Base-by-base conservation (phyloP, 2,329 filamentous ascomycete genomes). In the Metarhizium sp. region DNA sequence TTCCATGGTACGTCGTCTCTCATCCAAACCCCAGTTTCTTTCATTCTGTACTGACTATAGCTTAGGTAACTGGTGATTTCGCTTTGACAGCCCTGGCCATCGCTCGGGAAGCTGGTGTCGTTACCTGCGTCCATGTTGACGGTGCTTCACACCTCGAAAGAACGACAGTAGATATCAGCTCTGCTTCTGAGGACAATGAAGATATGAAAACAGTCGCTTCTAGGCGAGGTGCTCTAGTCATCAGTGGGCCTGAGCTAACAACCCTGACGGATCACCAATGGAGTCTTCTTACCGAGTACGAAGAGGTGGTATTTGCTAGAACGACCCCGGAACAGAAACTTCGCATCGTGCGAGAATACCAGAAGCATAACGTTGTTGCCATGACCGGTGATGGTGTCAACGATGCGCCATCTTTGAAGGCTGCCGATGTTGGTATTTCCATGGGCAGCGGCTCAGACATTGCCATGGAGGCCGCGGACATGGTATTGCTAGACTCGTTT, bases 351-450 rank as follows among this genome's bases (percentile, higher is more conserved):
- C 80, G 81, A 34, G 86, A 88, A 66, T 85, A 90, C 58, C 87
- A 89, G 64, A 69, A 75, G 8, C 75, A 79, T 64, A 86, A 60
- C 69, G 85, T 88, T 2, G 82, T 95, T 0, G 90, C 85, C 43
- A 94, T 95, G 82, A 88, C 92, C 2, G 90, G 90, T 42, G 90
- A 95, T 62, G 90, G 90, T 18, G 89, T 92, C 61, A 95, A 95
- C 63, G 90, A 95, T 64, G 87, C 89, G 0, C 89, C 90, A 0
- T 90, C 90, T 2, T 79, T 95, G 4, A 84, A 87, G 2, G 84
- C 85, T 1, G 88, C 90, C 16, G 90, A 95, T 62, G 83, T 95
- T 1, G 88, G 88, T 55, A 92, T 95, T 58, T 87, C 89, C 1
- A 84, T 95, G 61, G 88, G 87, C 1, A 86, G 84, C 0, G 90